Evolutionary conservation across 1,284 basidiomycete species (phyloP), one percentile per base, ranked within the genome.

Genomic region (Chondrostereum purpureum): DNA sequence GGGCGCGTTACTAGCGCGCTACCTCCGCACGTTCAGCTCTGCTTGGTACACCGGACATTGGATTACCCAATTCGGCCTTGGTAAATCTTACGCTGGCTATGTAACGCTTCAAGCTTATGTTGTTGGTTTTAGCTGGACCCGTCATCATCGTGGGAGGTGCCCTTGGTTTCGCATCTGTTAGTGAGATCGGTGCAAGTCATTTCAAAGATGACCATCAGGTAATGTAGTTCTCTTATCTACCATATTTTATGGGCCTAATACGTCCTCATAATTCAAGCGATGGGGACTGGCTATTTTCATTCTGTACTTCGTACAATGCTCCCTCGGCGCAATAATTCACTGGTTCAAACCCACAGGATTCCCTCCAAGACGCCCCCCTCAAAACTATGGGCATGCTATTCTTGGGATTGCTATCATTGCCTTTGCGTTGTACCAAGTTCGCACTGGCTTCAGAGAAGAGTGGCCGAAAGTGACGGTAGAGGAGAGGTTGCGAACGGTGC

Each of bases 251-350:
- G 27, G 39, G 40, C 20, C n/a, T n/a, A n/a, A n/a, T n/a, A n/a
- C n/a, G n/a, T n/a, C n/a, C n/a, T n/a, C n/a, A n/a, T n/a, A n/a
- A n/a, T n/a, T 46, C 31, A 49, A 79, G 77, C 67, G 68, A 63
- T 69, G 72, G 54, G 84, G 85, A 22, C 57, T 80, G 38, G 70
- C 68, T 4, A 61, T 88, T 34, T 74, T 86, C 49, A 66, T 71
- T 36, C 63, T 88, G n/a, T 79, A 83, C 55, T 34, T 79, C 42
- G 44, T 72, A 10, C 85, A 89, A 60, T 65, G 72, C 50, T 51
- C 58, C 1, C 58, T 85, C 6, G 85, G 85, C 3, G 67, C 70
- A 2, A 52, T 80, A 47, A 76, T 83, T 45, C 84, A 88, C 58
- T 76, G 61, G 46, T 52, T 77, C 45, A 80, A 80, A 58, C 65